Percentiles rank a stretch among this genome's conserved stretches.
These are phyloP conservation scores for Hypoxylon sp. DNA, from an alignment of 2,329 filamentous ascomycete genomes.

Conservation along the genomic window DNA sequence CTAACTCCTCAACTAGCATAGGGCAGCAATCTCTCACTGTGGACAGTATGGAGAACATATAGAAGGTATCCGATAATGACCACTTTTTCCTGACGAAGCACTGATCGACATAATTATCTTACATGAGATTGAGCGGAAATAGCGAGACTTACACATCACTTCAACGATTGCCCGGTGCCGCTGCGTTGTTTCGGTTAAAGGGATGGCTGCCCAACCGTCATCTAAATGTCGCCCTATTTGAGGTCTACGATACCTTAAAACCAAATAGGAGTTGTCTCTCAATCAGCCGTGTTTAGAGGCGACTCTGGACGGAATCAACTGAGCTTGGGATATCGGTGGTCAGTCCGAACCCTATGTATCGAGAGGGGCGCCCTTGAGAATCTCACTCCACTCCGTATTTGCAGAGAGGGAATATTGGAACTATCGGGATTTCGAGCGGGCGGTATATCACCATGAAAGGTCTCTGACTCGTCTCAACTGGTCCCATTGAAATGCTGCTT, in stretches of 20 bases:
- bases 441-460: not conserved
- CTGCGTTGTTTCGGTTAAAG: slow-evolving; percentile 13
- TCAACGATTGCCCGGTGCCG: slow-evolving; percentile 1
- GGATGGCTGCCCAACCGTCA: slow-evolving; percentile 16
- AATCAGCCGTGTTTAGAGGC: not conserved
- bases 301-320: not conserved
- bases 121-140: not conserved
- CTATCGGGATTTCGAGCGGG: not conserved
- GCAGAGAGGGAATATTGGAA: not conserved
- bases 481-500: not conserved
- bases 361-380: not conserved
- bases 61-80: slow-evolving; percentile 6
- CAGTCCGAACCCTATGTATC: not conserved
- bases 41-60: not conserved
- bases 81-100: slow-evolving; percentile 1
- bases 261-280: not conserved
- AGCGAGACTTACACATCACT: slow-evolving; percentile 4
- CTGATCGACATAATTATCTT: slow-evolving; percentile 4
- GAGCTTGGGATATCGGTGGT: not conserved
- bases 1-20: not conserved
- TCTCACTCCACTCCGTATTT: not conserved
- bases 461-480: not conserved
- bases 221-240: slow-evolving; percentile 4
- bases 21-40: slow-evolving; percentile 5
- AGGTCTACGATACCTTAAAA: not conserved